A percentile compares a stretch with the other conserved stretches of the same genome.
Evolutionary conservation across 176 grass and related monocot genomes (phyloP).

Genomic region (Triticum timopheevii): DNA sequence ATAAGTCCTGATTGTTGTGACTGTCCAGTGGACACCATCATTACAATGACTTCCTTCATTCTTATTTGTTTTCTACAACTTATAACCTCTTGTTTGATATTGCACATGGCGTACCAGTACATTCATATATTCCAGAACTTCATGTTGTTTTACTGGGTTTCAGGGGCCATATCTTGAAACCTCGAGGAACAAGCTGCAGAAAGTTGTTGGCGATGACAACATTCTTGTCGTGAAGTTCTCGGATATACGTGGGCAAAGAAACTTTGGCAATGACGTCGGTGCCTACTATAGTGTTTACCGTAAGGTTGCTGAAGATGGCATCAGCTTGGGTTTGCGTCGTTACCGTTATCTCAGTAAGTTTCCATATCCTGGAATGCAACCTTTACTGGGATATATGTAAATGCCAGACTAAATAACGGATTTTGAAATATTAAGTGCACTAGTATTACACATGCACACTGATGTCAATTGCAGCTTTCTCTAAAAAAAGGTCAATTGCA

Average conservation of each 20-base stretch:
- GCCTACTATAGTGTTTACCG: neutral
- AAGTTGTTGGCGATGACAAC: slow-evolving; percentile 75
- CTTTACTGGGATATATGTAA: neutral
- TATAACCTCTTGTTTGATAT: neutral
- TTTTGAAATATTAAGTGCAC: neutral
- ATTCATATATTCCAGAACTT: neutral
- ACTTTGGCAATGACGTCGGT: neutral
- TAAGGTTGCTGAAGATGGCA: neutral
- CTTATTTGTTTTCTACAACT: neutral
- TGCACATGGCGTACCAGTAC: neutral
- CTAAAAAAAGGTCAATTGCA: too few relatives aligned
- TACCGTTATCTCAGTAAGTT: neutral
- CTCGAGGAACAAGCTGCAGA: slow-evolving; percentile 56
- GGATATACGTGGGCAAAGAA: neutral
- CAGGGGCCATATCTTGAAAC: slow-evolving; percentile 70
- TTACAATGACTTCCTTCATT: neutral
- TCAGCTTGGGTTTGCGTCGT: neutral
- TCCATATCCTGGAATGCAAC: neutral
- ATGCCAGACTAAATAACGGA: neutral
- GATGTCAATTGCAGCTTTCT: neutral
- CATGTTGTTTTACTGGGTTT: neutral
- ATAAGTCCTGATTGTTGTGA: neutral
- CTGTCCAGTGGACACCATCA: neutral
- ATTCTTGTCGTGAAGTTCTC: slow-evolving; percentile 66
- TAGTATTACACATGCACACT: neutral